Base-by-base conservation (phyloP, 176 grass and related monocot species). In the Bolboschoenus planiculmis region DNA sequence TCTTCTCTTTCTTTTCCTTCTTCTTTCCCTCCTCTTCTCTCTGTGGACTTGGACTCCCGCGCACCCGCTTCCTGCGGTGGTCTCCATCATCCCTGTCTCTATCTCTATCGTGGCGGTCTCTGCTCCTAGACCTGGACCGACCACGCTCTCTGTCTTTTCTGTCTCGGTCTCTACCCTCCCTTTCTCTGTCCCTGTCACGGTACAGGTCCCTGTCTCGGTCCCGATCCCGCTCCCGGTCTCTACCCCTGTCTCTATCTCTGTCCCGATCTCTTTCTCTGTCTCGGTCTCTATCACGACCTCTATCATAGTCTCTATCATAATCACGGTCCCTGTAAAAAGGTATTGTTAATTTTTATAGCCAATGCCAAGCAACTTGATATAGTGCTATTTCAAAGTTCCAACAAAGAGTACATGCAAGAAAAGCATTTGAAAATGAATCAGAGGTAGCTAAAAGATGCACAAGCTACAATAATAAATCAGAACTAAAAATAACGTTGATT, bases 131-230 rank as follows among this genome's bases (percentile, higher is more conserved):
- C 36, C 53, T 14, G 18, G 50, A 56, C 78, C 78, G 78, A 0
- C 78, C 47, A 80, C 78, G 47, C 14, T 80, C 78, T 80, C 78
- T 33, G 31, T 80, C 78, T 80, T 56, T 80, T 31, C 55, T 56
- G 50, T 56, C 55, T 80, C 77, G 56, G 5, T 68, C 64, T 68
- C 64, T 68, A 40, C 64, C 64, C 7, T 79, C 76, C 54, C 76
- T 79, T n/a, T 79, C 76, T 67, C 63, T 67, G 21, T 79, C 76
- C 31, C 75, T 56, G 4, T 54, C 75, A 15, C 75, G 24, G 36
- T 40, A 36, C 18, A 16, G 33, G 33, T 79, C 76, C 5, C 44
- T 57, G 78, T 80, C 78, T 18, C 78, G 24, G 30, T 58, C 77
- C 7, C 77, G 50, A 24, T 80, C 77, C 10, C 77, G 10, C 15